Evolutionary conservation across 257 asterid genomes (phyloP).

Genomic region (Solanum peruvianum): DNA sequence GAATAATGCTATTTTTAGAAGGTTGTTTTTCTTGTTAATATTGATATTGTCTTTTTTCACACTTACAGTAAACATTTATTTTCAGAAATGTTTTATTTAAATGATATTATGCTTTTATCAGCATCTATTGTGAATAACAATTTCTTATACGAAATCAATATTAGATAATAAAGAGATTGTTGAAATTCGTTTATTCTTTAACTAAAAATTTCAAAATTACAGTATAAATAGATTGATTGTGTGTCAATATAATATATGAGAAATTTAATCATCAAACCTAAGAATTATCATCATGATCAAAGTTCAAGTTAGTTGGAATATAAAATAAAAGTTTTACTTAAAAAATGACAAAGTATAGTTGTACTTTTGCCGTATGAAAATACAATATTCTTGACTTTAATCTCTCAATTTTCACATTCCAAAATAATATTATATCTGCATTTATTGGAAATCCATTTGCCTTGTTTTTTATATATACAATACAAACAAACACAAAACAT

Average conservation of each 20-base stretch:
- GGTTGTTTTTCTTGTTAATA: not conserved
- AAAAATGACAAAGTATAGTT: not conserved
- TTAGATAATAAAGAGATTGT: accelerated
- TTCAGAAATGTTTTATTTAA: not conserved
- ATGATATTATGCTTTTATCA: not conserved
- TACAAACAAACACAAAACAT: not conserved
- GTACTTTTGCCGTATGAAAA: not conserved
- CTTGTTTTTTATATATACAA: not conserved
- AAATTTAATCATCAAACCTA: not conserved
- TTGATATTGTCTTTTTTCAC: not conserved
- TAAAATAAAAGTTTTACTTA: not conserved
- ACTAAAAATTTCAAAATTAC: not conserved
- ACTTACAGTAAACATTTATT: not conserved
- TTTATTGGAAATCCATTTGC: not conserved
- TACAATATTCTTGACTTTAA: not conserved
- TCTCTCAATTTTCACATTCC: not conserved
- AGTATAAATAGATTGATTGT: too few relatives aligned
- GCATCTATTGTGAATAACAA: not conserved
- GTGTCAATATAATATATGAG: too few relatives aligned
- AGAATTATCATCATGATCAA: not conserved
- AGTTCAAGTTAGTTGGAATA: not conserved
- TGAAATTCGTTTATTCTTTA: not conserved
- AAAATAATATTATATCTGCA: not conserved
- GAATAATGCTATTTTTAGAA: not conserved
- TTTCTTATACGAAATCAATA: not conserved